phyloP scores from a whole-genome alignment of 192 early-diverging fungal species.

The Chytriomyces hyalinus region DNA sequence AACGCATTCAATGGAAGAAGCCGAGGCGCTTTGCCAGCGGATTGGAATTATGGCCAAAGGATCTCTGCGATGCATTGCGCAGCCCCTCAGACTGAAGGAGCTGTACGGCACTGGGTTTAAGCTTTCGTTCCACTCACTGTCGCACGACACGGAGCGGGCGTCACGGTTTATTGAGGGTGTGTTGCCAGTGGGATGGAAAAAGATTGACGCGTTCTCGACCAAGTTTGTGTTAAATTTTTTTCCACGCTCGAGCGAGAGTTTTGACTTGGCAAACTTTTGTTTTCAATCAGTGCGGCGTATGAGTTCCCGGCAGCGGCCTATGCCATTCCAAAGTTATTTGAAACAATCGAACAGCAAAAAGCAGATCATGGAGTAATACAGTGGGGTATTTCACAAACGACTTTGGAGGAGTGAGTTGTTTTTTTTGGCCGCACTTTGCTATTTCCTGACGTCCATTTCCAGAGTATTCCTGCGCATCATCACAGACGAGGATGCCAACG shows the following conservation, averaged over 20 bases:
- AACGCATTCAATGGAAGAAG: conserved; percentile 64
- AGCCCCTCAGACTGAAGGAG: conserved; percentile 68
- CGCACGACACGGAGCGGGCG: conserved; percentile 49
- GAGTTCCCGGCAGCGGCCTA: conserved; percentile 62
- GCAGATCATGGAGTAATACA: conserved; percentile 65
- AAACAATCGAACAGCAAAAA: conserved; percentile 58
- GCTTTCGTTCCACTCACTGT: conserved; percentile 58
- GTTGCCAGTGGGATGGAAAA: conserved; percentile 56
- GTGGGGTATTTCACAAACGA: conserved; percentile 74
- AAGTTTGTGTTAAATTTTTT: not conserved
- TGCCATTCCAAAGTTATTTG: conserved; percentile 57
- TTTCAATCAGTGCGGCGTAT: conserved; percentile 54
- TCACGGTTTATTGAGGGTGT: conserved; percentile 47
- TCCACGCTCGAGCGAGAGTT: not conserved
- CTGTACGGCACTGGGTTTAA: conserved; percentile 76
- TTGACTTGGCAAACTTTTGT: not conserved
- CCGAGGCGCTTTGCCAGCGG: conserved; percentile 73
- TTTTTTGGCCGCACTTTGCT: conserved; percentile 46
- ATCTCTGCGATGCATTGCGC: conserved; percentile 69
- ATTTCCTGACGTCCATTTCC: conserved; percentile 52
- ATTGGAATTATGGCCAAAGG: conserved; percentile 87
- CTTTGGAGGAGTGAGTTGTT: conserved; percentile 74
- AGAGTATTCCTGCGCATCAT: conserved; percentile 59
- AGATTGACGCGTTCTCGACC: conserved; percentile 63
- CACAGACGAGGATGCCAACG: conserved; percentile 22